phyloP scores from a whole-genome alignment of 106 monocot species.

The Phalaenopsis aphrodite region DNA sequence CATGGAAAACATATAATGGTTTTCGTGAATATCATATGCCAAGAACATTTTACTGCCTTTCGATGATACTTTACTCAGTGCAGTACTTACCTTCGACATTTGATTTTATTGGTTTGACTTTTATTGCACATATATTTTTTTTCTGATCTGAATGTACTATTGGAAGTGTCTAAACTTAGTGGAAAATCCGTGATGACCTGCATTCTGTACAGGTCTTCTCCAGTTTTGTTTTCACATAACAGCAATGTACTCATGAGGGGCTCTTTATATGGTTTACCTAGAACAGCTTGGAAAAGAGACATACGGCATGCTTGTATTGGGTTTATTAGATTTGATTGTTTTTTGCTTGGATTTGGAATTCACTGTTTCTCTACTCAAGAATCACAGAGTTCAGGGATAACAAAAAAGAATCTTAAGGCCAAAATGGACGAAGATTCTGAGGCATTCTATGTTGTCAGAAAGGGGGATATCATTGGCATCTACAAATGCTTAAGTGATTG shows the following conservation, averaged over 20 bases:
- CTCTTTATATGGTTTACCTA: conserved; percentile 39
- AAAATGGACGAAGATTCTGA: conserved; percentile 32
- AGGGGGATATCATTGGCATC: conserved; percentile 69
- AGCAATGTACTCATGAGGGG: conserved; percentile 28
- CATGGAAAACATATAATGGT: not conserved
- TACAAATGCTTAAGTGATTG: conserved; percentile 78
- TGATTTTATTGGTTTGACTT: not conserved
- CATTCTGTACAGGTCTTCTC: conserved; percentile 1
- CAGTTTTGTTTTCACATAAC: not conserved
- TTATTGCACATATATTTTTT: not conserved
- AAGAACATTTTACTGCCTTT: too few species aligned
- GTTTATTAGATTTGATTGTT: conserved; percentile 12
- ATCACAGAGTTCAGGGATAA: conserved; percentile 3
- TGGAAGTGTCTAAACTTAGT: not conserved
- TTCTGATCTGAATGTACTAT: not conserved
- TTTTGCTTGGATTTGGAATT: conserved; percentile 15
- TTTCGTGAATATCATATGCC: not conserved
- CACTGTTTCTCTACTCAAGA: conserved; percentile 23
- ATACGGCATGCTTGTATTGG: conserved; percentile 13
- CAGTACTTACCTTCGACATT: not conserved
- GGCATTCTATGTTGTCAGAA: conserved; percentile 89
- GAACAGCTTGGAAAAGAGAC: conserved; percentile 26
- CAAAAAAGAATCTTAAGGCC: conserved; percentile 9
- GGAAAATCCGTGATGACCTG: not conserved
- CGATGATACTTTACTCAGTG: not conserved